Conservation (phyloP, 148 eudicot species). For the Gaultheria prostrata region DNA sequence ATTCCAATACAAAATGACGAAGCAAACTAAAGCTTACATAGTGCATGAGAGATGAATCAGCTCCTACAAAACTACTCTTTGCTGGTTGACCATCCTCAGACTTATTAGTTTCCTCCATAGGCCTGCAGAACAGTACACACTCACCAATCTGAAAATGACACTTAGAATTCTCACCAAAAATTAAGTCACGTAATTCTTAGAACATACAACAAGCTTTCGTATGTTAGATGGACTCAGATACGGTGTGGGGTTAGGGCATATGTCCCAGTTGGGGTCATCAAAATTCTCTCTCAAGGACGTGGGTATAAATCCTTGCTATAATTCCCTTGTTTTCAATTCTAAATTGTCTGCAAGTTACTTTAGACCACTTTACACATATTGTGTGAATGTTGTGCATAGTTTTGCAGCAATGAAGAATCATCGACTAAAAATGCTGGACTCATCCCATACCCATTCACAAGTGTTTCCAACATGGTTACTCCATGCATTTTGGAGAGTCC, state of each 20-base stretch:
- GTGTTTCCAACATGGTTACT: neutral
- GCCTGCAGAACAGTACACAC: conserved; percentile 53
- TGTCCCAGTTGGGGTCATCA: neutral
- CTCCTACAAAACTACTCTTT: conserved; percentile 49
- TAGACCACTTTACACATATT: neutral
- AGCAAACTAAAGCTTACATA: conserved; percentile 39
- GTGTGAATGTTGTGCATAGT: neutral
- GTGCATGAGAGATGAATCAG: conserved; percentile 49
- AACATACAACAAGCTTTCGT: neutral
- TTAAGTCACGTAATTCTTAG: neutral
- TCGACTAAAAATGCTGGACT: neutral
- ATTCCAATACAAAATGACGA: neutral
- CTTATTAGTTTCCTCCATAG: conserved; percentile 37
- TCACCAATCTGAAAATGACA: conserved; percentile 21
- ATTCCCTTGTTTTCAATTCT: neutral
- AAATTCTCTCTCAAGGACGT: neutral
- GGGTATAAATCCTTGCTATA: neutral
- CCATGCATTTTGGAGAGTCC: neutral
- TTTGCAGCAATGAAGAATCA: neutral
- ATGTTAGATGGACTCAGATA: neutral
- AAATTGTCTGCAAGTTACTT: neutral
- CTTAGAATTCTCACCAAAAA: conserved; percentile 7
- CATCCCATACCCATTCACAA: neutral
- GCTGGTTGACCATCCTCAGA: conserved; percentile 45
- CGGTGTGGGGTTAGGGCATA: neutral